phyloP scores from a whole-genome alignment of 768 basidiomycete species.

The Rhizopogon salebrosus region DNA sequence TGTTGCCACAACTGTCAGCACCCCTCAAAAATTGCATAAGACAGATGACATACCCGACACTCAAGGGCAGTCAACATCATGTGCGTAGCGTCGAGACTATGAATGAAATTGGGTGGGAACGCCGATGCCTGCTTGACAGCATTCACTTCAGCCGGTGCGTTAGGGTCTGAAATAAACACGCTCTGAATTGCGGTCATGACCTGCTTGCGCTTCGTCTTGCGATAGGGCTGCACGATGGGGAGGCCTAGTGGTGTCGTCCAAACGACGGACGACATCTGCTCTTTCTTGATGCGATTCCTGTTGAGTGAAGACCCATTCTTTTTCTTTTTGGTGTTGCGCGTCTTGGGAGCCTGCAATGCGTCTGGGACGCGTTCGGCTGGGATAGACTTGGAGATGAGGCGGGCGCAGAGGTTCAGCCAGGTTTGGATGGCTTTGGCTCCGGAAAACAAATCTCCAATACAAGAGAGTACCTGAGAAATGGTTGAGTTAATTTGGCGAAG shows the following conservation, averaged over 20 bases:
- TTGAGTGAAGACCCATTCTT: conserved; percentile 18
- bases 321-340: conserved; percentile 6
- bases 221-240: conserved; percentile 95
- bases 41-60: conserved; percentile 55
- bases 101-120: conserved; percentile 98
- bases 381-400: conserved; percentile 82
- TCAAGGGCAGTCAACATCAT: conserved; percentile 96
- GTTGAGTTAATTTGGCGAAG: background rate
- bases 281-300: conserved; percentile 53
- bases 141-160: conserved; percentile 73
- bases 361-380: conserved; percentile 62
- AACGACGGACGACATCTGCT: conserved; percentile 92
- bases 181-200: conserved; percentile 80
- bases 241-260: conserved; percentile 97
- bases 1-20: conserved; percentile 23
- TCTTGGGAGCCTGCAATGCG: conserved; percentile 21
- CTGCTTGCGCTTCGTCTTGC: conserved; percentile 78
- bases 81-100: conserved; percentile 95
- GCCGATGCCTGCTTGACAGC: conserved; percentile 86
- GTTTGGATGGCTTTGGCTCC: conserved; percentile 88
- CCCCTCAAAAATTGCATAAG: background rate
- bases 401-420: conserved; percentile 83
- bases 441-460: conserved; percentile 90
- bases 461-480: conserved; percentile 51
- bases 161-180: conserved; percentile 87